Evolutionary conservation across 1,139 yeast genomes (phyloP).

Genomic region (Suhomyces choctaworum): DNA sequence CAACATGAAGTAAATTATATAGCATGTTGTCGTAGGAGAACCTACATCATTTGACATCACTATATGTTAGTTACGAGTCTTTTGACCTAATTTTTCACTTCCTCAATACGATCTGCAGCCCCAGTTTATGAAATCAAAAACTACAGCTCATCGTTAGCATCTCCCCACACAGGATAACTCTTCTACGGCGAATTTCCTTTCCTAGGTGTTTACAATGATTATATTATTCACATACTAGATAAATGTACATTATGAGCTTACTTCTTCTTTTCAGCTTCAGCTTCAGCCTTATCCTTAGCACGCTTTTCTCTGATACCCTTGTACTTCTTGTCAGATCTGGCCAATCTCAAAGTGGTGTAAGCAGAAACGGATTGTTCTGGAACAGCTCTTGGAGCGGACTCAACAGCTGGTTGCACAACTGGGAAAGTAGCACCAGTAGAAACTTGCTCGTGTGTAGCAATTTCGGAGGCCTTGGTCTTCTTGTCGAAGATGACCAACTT

Average conservation of each 20-base stretch:
- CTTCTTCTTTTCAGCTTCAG: constrained; percentile 96
- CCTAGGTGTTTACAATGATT: constrained; percentile 6
- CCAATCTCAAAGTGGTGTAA: constrained; percentile 92
- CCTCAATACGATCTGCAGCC: no score
- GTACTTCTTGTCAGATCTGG: constrained; percentile 92
- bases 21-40: no score
- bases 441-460: constrained; percentile 71
- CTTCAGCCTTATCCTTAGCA: constrained; percentile 95
- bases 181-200: no score
- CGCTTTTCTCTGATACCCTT: constrained; percentile 97
- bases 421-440: constrained; percentile 88
- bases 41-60: no score
- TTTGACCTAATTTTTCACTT: no score
- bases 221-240: constrained; percentile 14
- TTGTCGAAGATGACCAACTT: constrained; percentile 96
- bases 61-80: no score
- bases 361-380: constrained; percentile 84
- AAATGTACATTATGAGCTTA: constrained; percentile 38
- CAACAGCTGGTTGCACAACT: constrained; percentile 74
- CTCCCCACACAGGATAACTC: no score
- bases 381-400: constrained; percentile 87
- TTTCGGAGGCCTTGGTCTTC: constrained; percentile 74
- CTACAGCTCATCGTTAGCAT: no score
- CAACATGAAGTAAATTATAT: no score
- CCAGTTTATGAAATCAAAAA: no score